Percentiles rank a stretch among this genome's conserved stretches.
Evolutionary conservation across 1,139 yeast species (phyloP).

Genomic region (Suhomyces maxii): DNA sequence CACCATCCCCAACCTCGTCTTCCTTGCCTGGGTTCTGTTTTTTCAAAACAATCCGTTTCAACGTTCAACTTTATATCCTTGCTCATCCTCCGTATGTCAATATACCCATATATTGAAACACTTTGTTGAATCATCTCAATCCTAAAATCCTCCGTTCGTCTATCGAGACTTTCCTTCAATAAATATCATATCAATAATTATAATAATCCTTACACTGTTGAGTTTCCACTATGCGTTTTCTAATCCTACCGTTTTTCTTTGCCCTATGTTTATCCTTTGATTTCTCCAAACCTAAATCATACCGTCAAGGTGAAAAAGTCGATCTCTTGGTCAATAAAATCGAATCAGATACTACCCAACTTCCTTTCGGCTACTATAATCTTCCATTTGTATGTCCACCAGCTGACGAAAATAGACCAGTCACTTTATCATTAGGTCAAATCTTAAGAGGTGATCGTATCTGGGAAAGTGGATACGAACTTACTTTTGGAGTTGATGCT

Average conservation of each 20-base stretch:
- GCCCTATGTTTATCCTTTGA: conserved; percentile 5
- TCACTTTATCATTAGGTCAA: conserved; percentile 73
- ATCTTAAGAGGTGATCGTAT: conserved; percentile 79
- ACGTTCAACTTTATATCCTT: no score
- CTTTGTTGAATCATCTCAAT: no score
- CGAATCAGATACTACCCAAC: conserved; percentile 71
- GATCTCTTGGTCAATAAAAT: conserved; percentile 75
- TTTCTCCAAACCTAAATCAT: conserved; percentile 27
- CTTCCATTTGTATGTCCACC: conserved; percentile 83
- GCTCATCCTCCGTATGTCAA: no score
- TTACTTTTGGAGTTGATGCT: conserved; percentile 61
- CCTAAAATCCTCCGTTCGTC: no score
- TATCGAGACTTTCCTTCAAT: no score
- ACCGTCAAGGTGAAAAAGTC: conserved; percentile 58
- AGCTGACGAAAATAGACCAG: conserved; percentile 50
- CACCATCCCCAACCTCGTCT: no score
- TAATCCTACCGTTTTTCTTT: background rate
- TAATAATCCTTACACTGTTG: background rate
- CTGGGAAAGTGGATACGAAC: conserved; percentile 69
- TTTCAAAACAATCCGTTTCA: no score
- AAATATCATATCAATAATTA: no score
- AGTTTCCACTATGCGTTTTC: background rate
- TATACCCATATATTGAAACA: no score
- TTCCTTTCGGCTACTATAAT: conserved; percentile 78
- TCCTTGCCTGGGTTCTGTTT: no score